Percentiles rank a stretch among this genome's conserved stretches.
phyloP scores from a whole-genome alignment of 495 filamentous ascomycete genomes.

The Amphirosellinia nigrospora region DNA sequence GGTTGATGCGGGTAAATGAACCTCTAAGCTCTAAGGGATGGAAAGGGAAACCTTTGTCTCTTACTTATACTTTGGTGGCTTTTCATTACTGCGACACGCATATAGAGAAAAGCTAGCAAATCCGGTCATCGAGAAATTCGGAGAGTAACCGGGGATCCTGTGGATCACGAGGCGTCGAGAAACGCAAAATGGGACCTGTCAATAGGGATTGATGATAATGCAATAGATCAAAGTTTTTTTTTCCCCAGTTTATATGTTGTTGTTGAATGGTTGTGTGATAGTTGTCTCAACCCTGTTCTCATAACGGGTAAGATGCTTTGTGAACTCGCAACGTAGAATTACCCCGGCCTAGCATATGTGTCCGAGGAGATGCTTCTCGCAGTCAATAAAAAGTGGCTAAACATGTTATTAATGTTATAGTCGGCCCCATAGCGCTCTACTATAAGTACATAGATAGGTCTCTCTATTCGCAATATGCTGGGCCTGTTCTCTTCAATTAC shows the following conservation, averaged over 20 bases:
- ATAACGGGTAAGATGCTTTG: not conserved
- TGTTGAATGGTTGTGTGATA: not conserved
- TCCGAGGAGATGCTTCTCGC: not conserved
- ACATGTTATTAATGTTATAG: constrained; percentile 18
- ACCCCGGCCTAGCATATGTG: not conserved
- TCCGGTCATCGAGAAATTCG: not conserved
- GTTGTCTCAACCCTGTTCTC: not conserved
- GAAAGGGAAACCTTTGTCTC: constrained; percentile 38
- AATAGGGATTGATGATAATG: constrained; percentile 26
- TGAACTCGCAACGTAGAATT: not conserved
- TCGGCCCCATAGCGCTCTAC: constrained; percentile 12
- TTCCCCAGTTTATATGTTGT: not conserved
- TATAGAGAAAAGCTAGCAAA: constrained; percentile 19
- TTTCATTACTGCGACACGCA: not conserved
- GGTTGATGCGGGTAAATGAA: constrained; percentile 67
- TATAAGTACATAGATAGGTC: constrained; percentile 24
- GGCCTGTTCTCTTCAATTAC: not conserved
- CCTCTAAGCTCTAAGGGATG: constrained; percentile 64
- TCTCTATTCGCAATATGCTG: constrained; percentile 21
- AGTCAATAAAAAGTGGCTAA: not conserved
- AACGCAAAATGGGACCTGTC: constrained; percentile 16
- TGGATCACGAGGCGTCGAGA: constrained; percentile 21
- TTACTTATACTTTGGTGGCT: not conserved
- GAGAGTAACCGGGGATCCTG: not conserved
- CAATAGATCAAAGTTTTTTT: constrained; percentile 13